Percentiles rank a stretch among this genome's conserved stretches.
These are phyloP conservation scores for Malus sieversii DNA, from an alignment of 306 rosid species.

Conservation along the genomic window DNA sequence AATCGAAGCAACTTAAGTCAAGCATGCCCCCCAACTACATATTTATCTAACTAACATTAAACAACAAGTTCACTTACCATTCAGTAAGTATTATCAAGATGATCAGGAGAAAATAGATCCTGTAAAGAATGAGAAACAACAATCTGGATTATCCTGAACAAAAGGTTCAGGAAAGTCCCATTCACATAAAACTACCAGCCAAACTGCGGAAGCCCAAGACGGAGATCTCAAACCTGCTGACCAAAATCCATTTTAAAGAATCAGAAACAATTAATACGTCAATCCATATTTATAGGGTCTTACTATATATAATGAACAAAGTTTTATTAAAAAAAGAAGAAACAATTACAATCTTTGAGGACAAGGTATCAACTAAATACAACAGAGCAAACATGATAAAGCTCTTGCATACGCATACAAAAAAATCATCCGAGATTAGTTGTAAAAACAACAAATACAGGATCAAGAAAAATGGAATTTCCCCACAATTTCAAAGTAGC, in stretches of 20 bases:
- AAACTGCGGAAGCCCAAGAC: neutral
- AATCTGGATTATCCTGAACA: neutral
- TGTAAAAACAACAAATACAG: neutral
- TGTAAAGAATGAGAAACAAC: neutral
- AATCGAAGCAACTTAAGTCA: conserved; percentile 12
- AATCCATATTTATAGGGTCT: neutral
- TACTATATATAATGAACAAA: neutral
- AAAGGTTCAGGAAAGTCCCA: neutral
- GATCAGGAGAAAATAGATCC: neutral
- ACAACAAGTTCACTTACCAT: neutral
- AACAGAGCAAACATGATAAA: neutral
- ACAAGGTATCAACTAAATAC: neutral
- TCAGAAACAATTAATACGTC: neutral
- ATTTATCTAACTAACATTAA: neutral
- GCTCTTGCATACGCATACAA: neutral
- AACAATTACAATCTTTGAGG: neutral
- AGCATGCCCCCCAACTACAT: neutral
- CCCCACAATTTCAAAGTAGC: neutral
- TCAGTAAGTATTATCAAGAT: neutral
- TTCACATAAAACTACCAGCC: neutral
- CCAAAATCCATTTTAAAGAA: neutral
- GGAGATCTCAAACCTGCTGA: conserved; percentile 4
- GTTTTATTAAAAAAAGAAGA: neutral
- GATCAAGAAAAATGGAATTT: neutral
- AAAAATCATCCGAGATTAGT: neutral